phyloP scores from a whole-genome alignment of 2,329 filamentous ascomycete genomes.

The Colletotrichum tofieldiae region DNA sequence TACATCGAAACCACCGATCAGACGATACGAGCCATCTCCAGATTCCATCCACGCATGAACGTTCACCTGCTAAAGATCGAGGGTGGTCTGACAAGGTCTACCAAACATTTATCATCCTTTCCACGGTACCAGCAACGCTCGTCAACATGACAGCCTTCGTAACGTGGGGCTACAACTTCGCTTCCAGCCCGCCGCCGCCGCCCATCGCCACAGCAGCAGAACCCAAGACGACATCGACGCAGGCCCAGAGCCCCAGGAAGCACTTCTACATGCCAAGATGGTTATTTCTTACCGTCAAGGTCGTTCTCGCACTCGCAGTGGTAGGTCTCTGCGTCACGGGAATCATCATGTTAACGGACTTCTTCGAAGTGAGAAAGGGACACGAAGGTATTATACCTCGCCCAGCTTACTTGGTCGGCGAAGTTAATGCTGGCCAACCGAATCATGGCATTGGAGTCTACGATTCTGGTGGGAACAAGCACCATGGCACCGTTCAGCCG shows the following conservation, averaged over 20 bases:
- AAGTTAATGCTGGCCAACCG: background rate
- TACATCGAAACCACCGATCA: background rate
- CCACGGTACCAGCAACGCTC: background rate
- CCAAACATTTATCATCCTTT: background rate
- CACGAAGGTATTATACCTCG: background rate
- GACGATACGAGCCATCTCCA: background rate
- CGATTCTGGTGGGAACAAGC: background rate
- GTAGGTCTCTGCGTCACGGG: background rate
- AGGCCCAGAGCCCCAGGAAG: background rate
- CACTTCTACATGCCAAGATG: background rate
- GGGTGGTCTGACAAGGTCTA: too few relatives aligned
- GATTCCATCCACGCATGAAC: background rate
- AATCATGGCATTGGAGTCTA: background rate
- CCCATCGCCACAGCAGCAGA: background rate
- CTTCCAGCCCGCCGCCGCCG: background rate
- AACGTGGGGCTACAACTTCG: background rate
- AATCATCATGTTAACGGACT: background rate
- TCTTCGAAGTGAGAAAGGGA: background rate
- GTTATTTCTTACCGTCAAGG: background rate
- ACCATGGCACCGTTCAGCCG: background rate
- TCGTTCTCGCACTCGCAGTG: background rate
- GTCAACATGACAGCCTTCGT: background rate
- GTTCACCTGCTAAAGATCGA: background rate
- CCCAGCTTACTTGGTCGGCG: too few relatives aligned
- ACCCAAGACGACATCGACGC: background rate